Conservation (phyloP, 257 asterid species). For the Fraxinus cuspidata region DNA sequence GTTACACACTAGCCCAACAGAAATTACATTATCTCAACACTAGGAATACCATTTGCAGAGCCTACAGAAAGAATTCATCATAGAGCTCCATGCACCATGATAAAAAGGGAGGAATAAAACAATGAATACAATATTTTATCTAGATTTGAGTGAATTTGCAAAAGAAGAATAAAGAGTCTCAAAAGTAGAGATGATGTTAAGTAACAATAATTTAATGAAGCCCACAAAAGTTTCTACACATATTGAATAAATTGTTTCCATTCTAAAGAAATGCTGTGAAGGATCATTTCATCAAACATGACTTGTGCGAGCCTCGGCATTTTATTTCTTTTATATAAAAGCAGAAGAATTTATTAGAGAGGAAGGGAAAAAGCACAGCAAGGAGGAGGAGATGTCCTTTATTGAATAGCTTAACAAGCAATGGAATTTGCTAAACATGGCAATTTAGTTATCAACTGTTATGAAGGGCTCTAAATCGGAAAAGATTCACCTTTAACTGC, state of each 20-base stretch:
- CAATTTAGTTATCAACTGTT: neutral
- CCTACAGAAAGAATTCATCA: neutral
- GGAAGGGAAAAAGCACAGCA: neutral
- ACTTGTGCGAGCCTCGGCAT: neutral
- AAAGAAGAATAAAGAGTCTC: neutral
- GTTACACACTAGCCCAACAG: neutral
- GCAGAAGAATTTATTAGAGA: neutral
- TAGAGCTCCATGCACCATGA: neutral
- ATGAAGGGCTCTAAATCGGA: neutral
- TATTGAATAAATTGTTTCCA: neutral
- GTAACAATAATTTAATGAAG: neutral
- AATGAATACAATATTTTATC: neutral
- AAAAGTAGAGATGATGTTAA: neutral
- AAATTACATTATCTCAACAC: neutral
- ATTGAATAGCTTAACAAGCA: neutral
- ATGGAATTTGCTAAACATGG: neutral
- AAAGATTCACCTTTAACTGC: neutral
- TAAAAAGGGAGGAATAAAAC: neutral
- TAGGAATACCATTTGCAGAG: constrained; percentile 4
- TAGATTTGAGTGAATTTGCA: constrained; percentile 1
- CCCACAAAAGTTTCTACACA: neutral
- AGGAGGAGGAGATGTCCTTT: neutral
- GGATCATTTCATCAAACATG: neutral
- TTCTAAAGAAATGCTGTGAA: neutral
- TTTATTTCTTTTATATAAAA: neutral